Evolutionary conservation across 2,329 filamentous ascomycete genomes (phyloP).

Genomic region (Orbilia oligospora): DNA sequence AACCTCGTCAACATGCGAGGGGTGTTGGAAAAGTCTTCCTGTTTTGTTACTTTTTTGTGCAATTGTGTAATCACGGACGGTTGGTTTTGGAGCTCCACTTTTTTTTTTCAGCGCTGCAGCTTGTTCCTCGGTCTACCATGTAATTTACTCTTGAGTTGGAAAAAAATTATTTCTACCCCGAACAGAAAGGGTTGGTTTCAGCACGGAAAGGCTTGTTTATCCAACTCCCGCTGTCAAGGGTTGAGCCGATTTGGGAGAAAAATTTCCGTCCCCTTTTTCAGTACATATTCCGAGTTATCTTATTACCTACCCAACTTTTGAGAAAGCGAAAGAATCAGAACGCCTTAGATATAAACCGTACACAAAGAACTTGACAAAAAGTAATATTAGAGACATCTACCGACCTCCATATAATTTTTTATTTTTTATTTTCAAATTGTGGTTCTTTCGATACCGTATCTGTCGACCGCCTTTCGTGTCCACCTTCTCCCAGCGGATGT

Average conservation of each 20-base stretch:
- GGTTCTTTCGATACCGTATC: neutral
- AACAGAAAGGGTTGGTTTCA: constrained; percentile 25
- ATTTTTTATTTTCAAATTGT: too few relatives aligned
- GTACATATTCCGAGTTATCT: neutral
- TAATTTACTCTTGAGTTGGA: constrained; percentile 8
- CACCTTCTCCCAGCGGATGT: neutral
- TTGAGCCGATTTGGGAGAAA: constrained; percentile 9
- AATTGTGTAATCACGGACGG: neutral
- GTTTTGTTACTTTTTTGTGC: neutral
- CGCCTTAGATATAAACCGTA: neutral
- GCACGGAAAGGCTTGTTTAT: constrained; percentile 23
- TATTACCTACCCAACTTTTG: too few relatives aligned
- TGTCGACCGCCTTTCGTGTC: constrained; percentile 3
- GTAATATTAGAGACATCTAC: neutral
- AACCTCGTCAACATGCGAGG: neutral
- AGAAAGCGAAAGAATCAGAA: neutral
- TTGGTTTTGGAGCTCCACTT: neutral
- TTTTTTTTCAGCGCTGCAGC: neutral
- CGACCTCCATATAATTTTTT: neutral
- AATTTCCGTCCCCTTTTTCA: constrained; percentile 22
- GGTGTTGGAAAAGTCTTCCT: neutral
- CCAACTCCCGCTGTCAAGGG: constrained; percentile 25
- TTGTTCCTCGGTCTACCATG: neutral
- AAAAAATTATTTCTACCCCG: constrained; percentile 7
- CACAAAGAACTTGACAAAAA: neutral